phyloP scores from a whole-genome alignment of 2,329 filamentous ascomycete genomes.

The Colletotrichum caudatum region DNA sequence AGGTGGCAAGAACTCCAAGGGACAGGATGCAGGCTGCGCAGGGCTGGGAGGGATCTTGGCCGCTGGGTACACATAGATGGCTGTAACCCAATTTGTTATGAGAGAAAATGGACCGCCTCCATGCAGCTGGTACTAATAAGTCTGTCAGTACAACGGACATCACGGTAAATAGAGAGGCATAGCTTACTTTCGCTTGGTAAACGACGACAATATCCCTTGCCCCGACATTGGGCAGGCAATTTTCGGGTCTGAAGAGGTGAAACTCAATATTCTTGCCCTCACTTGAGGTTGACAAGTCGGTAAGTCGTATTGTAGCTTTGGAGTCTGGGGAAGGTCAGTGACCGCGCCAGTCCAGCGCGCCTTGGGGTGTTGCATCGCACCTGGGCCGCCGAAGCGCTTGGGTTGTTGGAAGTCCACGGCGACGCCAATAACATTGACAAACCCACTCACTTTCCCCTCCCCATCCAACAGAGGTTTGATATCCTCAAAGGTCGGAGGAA shows the following conservation, averaged over 20 bases:
- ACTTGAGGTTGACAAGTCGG: slow-evolving; percentile 67
- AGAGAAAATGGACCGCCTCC: slow-evolving; percentile 54
- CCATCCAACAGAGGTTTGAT: slow-evolving; percentile 60
- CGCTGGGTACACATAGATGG: slow-evolving; percentile 59
- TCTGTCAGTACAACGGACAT: slow-evolving; percentile 13
- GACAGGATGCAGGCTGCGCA: slow-evolving; percentile 46
- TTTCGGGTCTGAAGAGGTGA: slow-evolving; percentile 69
- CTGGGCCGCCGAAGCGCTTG: slow-evolving; percentile 61
- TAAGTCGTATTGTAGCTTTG: slow-evolving; percentile 71
- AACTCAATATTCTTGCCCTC: slow-evolving; percentile 58
- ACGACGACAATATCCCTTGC: slow-evolving; percentile 75
- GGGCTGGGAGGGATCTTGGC: slow-evolving; percentile 53
- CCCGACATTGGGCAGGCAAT: slow-evolving; percentile 61
- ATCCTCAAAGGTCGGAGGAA: slow-evolving; percentile 56
- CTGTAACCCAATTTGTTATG: slow-evolving; percentile 56
- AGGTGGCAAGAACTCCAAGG: slow-evolving; percentile 44
- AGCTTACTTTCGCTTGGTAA: slow-evolving; percentile 64
- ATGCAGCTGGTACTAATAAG: slow-evolving; percentile 57
- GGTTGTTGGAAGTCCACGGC: slow-evolving; percentile 74
- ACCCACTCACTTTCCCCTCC: slow-evolving; percentile 44
- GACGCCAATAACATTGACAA: slow-evolving; percentile 75
- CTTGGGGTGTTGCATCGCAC: slow-evolving; percentile 52
- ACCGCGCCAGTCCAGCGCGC: not conserved
- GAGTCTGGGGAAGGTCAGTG: slow-evolving; percentile 58
- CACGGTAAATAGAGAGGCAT: slow-evolving; percentile 28